A percentile compares a stretch with the other conserved stretches of the same genome.
These are phyloP conservation scores for Hortaea sp. DNA, from an alignment of 2,329 filamentous ascomycete species.

Conservation along the genomic window DNA sequence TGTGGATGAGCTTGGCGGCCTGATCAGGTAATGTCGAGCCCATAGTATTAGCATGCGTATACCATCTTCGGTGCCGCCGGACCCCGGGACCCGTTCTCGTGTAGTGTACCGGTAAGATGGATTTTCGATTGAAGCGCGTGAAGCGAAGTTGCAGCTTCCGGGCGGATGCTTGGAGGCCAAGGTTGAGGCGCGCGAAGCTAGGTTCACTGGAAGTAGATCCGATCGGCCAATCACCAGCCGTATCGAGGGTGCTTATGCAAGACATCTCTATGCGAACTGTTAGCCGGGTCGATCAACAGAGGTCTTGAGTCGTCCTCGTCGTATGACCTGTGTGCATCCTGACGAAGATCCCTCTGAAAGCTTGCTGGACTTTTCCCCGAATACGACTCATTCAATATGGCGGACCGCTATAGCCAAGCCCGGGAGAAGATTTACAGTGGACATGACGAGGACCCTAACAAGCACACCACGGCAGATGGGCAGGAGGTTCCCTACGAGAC, in stretches of 20 bases:
- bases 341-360: too few species aligned
- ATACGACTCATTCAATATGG: not conserved
- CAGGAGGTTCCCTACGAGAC: constrained; percentile 60
- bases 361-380: too few species aligned
- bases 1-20: too few species aligned
- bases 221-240: too few species aligned
- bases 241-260: not conserved
- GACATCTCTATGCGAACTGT: not conserved
- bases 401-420: constrained; percentile 33
- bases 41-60: too few species aligned
- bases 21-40: too few species aligned
- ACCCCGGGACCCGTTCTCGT: too few species aligned
- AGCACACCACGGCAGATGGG: constrained; percentile 35
- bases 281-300: not conserved
- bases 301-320: too few species aligned
- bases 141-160: not conserved
- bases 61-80: too few species aligned
- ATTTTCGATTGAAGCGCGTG: not conserved
- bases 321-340: too few species aligned
- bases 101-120: not conserved
- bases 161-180: not conserved
- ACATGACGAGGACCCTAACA: constrained; percentile 57
- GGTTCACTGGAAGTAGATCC: too few species aligned
- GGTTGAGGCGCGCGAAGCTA: not conserved
- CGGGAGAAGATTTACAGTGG: constrained; percentile 63